Evolutionary conservation across 2,329 filamentous ascomycete species (phyloP).

Genomic region (Shiraia bambusicola): DNA sequence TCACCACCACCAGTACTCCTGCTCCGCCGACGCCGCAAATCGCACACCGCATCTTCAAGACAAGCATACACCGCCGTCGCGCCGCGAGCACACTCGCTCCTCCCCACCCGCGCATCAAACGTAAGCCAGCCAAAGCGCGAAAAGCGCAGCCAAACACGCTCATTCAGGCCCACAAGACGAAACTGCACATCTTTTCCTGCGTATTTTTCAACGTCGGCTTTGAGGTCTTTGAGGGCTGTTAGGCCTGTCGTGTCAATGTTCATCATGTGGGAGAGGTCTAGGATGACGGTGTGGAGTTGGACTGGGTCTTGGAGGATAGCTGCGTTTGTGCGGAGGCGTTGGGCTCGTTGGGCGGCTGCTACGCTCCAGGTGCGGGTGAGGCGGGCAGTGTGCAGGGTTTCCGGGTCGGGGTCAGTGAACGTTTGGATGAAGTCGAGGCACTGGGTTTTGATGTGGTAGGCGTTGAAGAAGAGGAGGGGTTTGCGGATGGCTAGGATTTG

Average conservation of each 20-base stretch:
- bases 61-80: slow-evolving; percentile 16
- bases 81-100: slow-evolving; percentile 6
- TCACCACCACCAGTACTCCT: background rate
- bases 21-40: too few relatives aligned
- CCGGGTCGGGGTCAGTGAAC: slow-evolving; percentile 46
- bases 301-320: slow-evolving; percentile 38
- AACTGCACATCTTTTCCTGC: slow-evolving; percentile 51
- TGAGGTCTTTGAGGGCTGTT: slow-evolving; percentile 52
- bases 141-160: slow-evolving; percentile 41
- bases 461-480: slow-evolving; percentile 63
- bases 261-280: slow-evolving; percentile 56
- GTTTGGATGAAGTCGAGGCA: slow-evolving; percentile 56
- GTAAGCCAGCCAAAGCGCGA: slow-evolving; percentile 39
- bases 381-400: slow-evolving; percentile 38
- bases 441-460: slow-evolving; percentile 53
- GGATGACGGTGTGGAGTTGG: slow-evolving; percentile 52
- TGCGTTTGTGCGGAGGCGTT: slow-evolving; percentile 47
- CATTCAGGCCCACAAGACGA: slow-evolving; percentile 53
- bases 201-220: slow-evolving; percentile 53
- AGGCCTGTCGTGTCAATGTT: slow-evolving; percentile 58
- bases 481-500: slow-evolving; percentile 60
- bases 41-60: slow-evolving; percentile 18
- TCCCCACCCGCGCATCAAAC: slow-evolving; percentile 6
- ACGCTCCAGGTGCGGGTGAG: slow-evolving; percentile 58
- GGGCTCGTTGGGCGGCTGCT: slow-evolving; percentile 51